Base-by-base conservation (phyloP, 192 early-diverging fungal genomes). In the Coemansia nantahalensis region DNA sequence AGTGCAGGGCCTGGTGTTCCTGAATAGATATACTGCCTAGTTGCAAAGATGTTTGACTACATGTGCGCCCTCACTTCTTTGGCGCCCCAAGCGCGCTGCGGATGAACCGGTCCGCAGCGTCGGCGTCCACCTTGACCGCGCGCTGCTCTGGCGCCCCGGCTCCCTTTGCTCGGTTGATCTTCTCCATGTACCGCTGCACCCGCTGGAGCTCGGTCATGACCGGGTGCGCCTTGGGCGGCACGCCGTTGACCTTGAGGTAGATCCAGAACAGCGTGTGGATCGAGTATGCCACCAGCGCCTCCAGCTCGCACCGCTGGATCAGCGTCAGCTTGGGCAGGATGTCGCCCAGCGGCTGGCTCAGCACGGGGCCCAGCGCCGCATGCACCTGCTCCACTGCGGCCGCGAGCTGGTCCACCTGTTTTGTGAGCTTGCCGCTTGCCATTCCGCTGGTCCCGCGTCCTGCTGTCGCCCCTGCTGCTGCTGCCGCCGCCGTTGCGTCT, bases 251-350 rank as follows among this genome's bases (percentile, higher is more conserved):
- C 54, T 80, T 82, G 24, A 82, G 54, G 33, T 67, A 79, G 39
- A 82, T 75, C 75, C 74, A 65, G 24, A 56, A 66, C 24, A 82
- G 47, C n/a, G 81, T 82, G 50, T 82, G 69, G 33, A 82, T 72
- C 32, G 78, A 61, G 39, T 82, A 82, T 6, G 71, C 79, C 2
- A 80, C 57, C n/a, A 82, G 48, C 17, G 79, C 68, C 56, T 80
- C 78, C 1, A 82, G 62, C 48, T 82, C 78, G 58, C 81, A 80
- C 22, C 81, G 54, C 47, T 80, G 73, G 34, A 80, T 65, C 23
- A 48, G 62, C 33, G 74, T 61, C 17, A 82, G 65, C 45, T 72
- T 68, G 0, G 79, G 66, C 14, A 80, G 33, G 1, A 69, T 62
- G 28, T 82, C 72, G 37, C 48, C 34, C 17, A 82, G 35, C 34